phyloP scores from a whole-genome alignment of 2,329 filamentous ascomycete genomes.

The Macrophomina phaseolina region DNA sequence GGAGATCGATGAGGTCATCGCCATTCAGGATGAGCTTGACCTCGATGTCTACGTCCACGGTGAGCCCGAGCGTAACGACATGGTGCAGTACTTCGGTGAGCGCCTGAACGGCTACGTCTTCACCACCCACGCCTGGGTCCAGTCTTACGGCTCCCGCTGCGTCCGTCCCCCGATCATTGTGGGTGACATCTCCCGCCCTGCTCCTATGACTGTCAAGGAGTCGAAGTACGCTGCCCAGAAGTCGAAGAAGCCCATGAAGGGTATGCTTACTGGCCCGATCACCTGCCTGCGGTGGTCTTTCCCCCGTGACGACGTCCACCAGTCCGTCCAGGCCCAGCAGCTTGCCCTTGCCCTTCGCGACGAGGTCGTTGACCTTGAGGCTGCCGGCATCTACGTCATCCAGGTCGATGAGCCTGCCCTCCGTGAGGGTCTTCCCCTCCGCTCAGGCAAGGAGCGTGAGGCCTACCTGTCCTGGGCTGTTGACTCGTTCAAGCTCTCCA shows the following conservation, averaged over 20 bases:
- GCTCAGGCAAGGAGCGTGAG: constrained; percentile 90
- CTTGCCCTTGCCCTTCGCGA: constrained; percentile 97
- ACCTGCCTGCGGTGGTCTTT: constrained; percentile 99
- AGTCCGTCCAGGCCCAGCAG: constrained; percentile 98
- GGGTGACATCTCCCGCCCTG: constrained; percentile 95
- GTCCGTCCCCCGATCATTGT: constrained; percentile 98
- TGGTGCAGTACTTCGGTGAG: constrained; percentile 99
- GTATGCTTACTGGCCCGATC: constrained; percentile 99
- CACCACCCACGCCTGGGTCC: constrained; percentile 98
- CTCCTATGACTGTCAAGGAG: constrained; percentile 99
- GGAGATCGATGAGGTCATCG: constrained; percentile 94
- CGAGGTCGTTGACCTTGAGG: constrained; percentile 97
- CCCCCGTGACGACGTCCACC: constrained; percentile 99
- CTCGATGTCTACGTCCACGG: constrained; percentile 98
- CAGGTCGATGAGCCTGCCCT: constrained; percentile 99
- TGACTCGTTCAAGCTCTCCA: constrained; percentile 95
- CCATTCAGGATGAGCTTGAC: constrained; percentile 97
- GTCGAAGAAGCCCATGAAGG: constrained; percentile 99
- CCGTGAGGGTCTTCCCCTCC: constrained; percentile 98
- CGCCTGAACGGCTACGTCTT: constrained; percentile 95
- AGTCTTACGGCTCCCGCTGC: constrained; percentile 97
- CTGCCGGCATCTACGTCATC: constrained; percentile 95
- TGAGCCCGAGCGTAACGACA: constrained; percentile 99
- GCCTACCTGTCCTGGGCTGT: constrained; percentile 98
- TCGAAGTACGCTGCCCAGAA: constrained; percentile 97